Evolutionary conservation across 2,329 filamentous ascomycete species (phyloP), one percentile per base, ranked within the genome.

Genomic region (Fusarium duplospermum): DNA sequence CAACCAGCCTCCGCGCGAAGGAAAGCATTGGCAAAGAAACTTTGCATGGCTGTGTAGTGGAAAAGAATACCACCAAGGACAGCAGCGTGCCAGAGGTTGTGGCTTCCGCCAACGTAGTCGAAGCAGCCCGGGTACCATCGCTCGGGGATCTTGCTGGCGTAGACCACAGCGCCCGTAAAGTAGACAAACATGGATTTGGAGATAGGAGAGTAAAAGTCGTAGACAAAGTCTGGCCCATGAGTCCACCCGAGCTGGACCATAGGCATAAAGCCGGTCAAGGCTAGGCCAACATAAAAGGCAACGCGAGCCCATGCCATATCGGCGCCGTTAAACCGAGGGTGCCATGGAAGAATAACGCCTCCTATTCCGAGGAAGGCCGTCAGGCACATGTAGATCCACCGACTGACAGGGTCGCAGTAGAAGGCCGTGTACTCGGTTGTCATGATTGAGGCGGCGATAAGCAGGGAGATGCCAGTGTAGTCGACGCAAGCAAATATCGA

Each of bases 341-440:
- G 94, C 96, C 96, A 99, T 2, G 96, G 96, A 40, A 99, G 88
- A 72, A 98, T 93, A 73, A 97, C 94, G 66, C 96, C 96, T 42
- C 92, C 93, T 66, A 97, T 85, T 57, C 96, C 96, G 29, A 99
- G 90, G 16, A 92, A 81, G 66, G 93, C 92, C 3, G 96, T 98
- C 59, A 93, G 86, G 47, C 89, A 83, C 86, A 99, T 96, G 84
- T 98, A 99, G 14, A 90, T 87, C 89, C 93, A 96, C 64, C 95
- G 93, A 76, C 93, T 95, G 56, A 93, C 79, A 4, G 96, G 95
- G 79, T 99, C 96, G 85, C 96, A 98, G 86, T 99, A 99, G 83
- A 99, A 99, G 27, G 96, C 96, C 1, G 96, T 98, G 85, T 98
- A 99, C 82, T 99, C 96, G 38, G 95, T 98, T 3, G 96, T 98